Base-by-base conservation (phyloP, 176 grass and related monocot genomes). In the Carex cristatella region DNA sequence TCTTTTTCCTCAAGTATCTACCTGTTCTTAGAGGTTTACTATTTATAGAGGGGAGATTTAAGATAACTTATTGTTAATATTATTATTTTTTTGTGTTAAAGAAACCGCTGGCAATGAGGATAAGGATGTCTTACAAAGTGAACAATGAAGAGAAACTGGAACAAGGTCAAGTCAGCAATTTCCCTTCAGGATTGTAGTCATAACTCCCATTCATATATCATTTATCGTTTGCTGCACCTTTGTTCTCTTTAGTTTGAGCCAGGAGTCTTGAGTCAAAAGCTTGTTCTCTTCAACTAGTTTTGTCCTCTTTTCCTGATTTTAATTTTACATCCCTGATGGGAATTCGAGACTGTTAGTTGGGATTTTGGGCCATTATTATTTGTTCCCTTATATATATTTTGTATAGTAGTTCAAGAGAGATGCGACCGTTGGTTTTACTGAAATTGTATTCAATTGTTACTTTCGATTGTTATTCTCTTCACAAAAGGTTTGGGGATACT, bases 81-180 rank as follows among this genome's bases (percentile, higher is more conserved):
- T 46, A 28, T 58, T 83, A 48, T 85, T 70, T 38, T 58, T 83
- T 76, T 93, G 54, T 4, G 48, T 74, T 88, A n/a, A 86, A 99
- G 97, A 99, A 99, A 96, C 65, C 93, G 31, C 84, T 99, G 57
- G 90, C 89, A 0, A 94, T 99, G 97, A 90, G 97, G 10, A 83
- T 94, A 84, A 89, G 97, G 62, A 86, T 99, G n/a, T 93, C 88
- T 59, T 99, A 99, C 86, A 96, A 96, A 90, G 86, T 96, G 37
- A 94, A 96, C 35, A 87, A 91, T 15, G 85, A 94, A 86, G 97
- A 94, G 37, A 96, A 88, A 83, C 84, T 94, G 81, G 97, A 99
- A 46, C 93, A 96, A 94, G 97, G 93, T 58, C 97, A 96, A 80
- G 86, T 99, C 85, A 99, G 67, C 84, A 96, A 96, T 82, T 96